Conservation (phyloP, 768 basidiomycete genomes). For the Clathrus columnatus region DNA sequence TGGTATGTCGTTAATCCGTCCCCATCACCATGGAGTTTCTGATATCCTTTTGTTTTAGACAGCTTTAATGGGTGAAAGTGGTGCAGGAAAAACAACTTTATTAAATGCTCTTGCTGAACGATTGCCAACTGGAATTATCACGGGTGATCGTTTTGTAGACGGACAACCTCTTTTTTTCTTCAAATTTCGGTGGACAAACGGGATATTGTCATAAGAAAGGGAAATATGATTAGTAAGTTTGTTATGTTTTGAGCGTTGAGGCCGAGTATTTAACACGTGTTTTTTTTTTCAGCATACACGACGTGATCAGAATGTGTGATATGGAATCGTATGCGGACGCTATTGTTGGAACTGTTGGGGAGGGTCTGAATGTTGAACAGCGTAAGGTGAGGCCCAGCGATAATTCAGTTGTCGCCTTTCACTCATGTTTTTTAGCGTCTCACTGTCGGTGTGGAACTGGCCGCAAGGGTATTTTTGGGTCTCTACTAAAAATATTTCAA, state of each 20-base stretch:
- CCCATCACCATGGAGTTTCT: conserved; percentile 26
- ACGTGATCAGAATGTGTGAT: conserved; percentile 78
- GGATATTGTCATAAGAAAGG: conserved; percentile 73
- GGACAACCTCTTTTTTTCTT: conserved; percentile 50
- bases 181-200: conserved; percentile 49
- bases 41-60: conserved; percentile 31
- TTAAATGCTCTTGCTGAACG: conserved; percentile 67
- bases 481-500: too few relatives aligned
- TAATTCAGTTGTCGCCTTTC: not conserved
- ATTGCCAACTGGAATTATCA: conserved; percentile 59
- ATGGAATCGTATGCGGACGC: conserved; percentile 79
- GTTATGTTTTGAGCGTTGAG: conserved; percentile 13
- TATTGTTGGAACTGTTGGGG: conserved; percentile 58
- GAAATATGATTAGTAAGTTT: conserved; percentile 75
- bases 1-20: conserved; percentile 23
- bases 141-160: conserved; percentile 58
- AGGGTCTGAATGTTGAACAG: conserved; percentile 46
- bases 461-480: conserved; percentile 54
- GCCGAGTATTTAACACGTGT: not conserved
- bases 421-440: conserved; percentile 33
- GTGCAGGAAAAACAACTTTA: conserved; percentile 64
- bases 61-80: conserved; percentile 63
- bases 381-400: conserved; percentile 45
- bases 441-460: conserved; percentile 82
- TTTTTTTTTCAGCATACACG: conserved; percentile 60